phyloP scores from a whole-genome alignment of 129 eudicot species.

The Arctium minus region DNA sequence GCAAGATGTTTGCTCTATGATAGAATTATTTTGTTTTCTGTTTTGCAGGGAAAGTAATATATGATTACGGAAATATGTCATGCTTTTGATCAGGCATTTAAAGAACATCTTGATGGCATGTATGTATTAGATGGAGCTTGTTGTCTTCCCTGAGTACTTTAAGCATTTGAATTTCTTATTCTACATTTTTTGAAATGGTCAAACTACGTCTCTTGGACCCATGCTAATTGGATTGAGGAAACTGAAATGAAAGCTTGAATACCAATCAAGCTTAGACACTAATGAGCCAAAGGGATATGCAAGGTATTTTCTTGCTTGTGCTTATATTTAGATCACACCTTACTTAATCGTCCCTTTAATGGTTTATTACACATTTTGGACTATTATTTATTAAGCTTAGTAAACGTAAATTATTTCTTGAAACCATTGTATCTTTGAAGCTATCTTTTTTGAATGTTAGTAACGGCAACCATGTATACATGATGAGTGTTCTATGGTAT shows the following conservation, averaged over 20 bases:
- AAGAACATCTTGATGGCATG: constrained; percentile 98
- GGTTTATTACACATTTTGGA: too few relatives aligned
- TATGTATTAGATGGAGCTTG: constrained; percentile 33
- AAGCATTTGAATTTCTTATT: not conserved
- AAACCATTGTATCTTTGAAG: too few relatives aligned
- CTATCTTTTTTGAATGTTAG: too few relatives aligned
- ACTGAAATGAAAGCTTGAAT: not conserved
- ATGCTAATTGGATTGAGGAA: not conserved
- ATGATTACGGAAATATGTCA: constrained; percentile 93
- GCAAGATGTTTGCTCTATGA: not conserved
- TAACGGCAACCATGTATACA: too few relatives aligned
- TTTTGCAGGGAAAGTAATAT: constrained; percentile 72
- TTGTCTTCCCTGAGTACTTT: not conserved
- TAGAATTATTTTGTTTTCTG: not conserved
- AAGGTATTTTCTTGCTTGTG: too few relatives aligned
- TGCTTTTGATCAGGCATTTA: constrained; percentile 75
- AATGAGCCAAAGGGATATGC: too few relatives aligned
- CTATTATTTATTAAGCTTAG: too few relatives aligned
- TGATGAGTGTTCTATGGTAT: too few relatives aligned
- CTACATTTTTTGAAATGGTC: not conserved
- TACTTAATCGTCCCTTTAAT: too few relatives aligned
- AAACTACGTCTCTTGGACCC: not conserved
- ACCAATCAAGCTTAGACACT: not conserved
- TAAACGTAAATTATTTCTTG: too few relatives aligned
- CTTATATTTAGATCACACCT: too few relatives aligned